Base-by-base conservation (phyloP, 2,329 filamentous ascomycete genomes). In the Hymenoscyphus scutula region DNA sequence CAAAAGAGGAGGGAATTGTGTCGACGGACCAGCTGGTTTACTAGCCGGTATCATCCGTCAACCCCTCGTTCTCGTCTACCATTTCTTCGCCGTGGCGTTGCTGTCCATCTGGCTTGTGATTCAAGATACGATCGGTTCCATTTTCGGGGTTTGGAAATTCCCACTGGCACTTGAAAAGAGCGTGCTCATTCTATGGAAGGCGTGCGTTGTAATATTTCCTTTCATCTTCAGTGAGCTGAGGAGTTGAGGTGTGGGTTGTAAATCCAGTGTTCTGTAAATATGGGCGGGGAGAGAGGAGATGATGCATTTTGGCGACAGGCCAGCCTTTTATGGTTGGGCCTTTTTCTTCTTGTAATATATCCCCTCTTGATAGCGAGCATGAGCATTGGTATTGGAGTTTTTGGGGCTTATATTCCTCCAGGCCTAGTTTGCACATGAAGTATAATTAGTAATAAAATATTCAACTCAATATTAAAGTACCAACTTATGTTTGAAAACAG, bases 51-150 rank as follows among this genome's bases (percentile, higher is more conserved):
- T 98, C 62, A 88, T 96, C 68, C 84, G 88, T 57, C 84, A 87
- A 60, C 95, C 95, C 0, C 76, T 87, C 58, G 83, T 92, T 45
- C 85, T 99, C 45, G 88, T 95, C 70, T 90, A 89, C 74, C 95
- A 99, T 77, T 99, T 99, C 80, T 99, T 97, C 78, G 85, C 88
- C 30, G 95, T 99, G 34, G 95, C 95, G 2, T 87, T 98, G 69
- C 84, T 96, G 68, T 87, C 89, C 29, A 92, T 98, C 68, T 96
- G 90, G 89, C 72, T 87, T 69, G 71, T 67, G 70, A 60, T 69
- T 68, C 34, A 59, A 15, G 68, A 75, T 13, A 77, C 86, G 64
- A 76, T 87, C 67, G 80, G 82, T 72, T 75, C 82, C 65, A 69
- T 81, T 1, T 79, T 80, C 0, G 55, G 70, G 67, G 71, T 85